phyloP scores from a whole-genome alignment of 2,329 filamentous ascomycete species.

The Colletotrichum sp. region DNA sequence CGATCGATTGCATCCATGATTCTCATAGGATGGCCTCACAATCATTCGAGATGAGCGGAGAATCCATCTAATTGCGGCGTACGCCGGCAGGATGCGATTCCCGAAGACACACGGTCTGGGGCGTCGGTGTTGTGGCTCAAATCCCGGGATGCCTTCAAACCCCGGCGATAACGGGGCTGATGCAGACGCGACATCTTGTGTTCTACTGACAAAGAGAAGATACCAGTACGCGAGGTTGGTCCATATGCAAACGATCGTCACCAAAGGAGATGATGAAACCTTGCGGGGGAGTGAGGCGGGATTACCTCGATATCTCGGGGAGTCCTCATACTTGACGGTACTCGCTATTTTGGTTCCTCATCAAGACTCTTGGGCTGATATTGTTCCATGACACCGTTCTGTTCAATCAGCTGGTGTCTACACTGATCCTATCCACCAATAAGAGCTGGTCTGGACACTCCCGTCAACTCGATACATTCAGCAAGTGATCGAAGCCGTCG shows the following conservation, averaged over 20 bases:
- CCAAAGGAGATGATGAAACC: neutral
- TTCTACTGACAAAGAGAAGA: neutral
- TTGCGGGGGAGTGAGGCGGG: neutral
- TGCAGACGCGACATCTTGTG: neutral
- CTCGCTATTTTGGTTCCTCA: neutral
- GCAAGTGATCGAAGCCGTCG: neutral
- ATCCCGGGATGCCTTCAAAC: conserved; percentile 25
- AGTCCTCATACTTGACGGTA: neutral
- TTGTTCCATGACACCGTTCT: neutral
- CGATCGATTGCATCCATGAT: neutral
- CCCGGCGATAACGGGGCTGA: neutral
- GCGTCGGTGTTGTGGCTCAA: conserved; percentile 2
- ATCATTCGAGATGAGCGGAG: neutral
- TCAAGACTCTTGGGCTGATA: neutral
- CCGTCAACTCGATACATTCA: neutral
- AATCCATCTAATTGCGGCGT: neutral
- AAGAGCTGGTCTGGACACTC: neutral
- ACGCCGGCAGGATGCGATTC: neutral
- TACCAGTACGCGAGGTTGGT: neutral
- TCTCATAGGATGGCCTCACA: neutral
- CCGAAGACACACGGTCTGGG: neutral
- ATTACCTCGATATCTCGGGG: neutral
- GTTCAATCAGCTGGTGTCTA: neutral
- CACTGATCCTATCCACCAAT: neutral
- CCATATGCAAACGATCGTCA: neutral